Conservation (phyloP, 495 filamentous ascomycete genomes). For the Parathielavia appendiculata region DNA sequence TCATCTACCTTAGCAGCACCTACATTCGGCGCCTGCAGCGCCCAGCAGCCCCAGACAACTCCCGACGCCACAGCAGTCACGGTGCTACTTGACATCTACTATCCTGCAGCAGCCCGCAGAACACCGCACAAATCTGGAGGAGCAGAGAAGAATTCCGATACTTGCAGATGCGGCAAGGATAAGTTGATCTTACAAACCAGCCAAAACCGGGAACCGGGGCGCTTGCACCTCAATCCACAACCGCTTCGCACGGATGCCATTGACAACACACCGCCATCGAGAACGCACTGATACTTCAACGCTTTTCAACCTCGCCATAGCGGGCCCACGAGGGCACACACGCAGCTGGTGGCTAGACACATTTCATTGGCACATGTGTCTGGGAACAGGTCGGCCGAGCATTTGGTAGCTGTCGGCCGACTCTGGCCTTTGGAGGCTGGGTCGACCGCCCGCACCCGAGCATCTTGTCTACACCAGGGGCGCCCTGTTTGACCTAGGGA, state of each 20-base stretch:
- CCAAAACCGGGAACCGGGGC: too few relatives aligned
- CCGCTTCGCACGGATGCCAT: not conserved
- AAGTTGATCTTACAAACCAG: not conserved
- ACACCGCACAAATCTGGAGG: conserved; percentile 10
- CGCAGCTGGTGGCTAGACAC: not conserved
- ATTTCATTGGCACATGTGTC: not conserved
- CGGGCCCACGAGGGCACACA: not conserved
- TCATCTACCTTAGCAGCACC: not conserved
- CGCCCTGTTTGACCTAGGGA: not conserved
- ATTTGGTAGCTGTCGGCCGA: conserved; percentile 16
- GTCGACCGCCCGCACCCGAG: conserved; percentile 11
- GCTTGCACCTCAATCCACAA: conserved; percentile 20
- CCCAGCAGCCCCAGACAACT: not conserved
- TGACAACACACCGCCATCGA: conserved; percentile 12
- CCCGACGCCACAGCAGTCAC: not conserved
- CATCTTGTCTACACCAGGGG: not conserved
- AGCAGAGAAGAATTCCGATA: conserved; percentile 21
- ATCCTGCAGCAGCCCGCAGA: not conserved
- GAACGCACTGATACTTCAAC: not conserved
- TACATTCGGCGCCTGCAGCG: not conserved
- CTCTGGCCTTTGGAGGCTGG: conserved; percentile 19
- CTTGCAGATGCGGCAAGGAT: conserved; percentile 7
- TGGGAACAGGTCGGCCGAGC: not conserved
- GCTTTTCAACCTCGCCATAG: not conserved
- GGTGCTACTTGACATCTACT: too few relatives aligned